Base-by-base conservation (phyloP, 2,329 filamentous ascomycete genomes). In the Pestalotiopsis fici region DNA sequence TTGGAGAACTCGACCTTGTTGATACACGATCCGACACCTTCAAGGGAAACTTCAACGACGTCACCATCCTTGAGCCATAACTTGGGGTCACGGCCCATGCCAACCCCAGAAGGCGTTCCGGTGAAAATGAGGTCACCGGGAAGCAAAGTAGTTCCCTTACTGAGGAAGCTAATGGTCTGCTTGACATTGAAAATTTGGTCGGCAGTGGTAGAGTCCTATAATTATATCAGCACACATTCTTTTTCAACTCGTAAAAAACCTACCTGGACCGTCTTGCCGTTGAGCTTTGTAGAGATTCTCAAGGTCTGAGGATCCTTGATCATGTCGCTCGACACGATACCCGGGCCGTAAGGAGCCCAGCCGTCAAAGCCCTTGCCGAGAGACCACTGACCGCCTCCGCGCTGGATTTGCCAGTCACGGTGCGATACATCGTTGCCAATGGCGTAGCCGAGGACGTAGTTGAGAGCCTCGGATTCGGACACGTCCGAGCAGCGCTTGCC, bases 371-470 rank as follows among this genome's bases (percentile, higher is more conserved):
- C 89, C 78, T 94, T 94, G 47, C 91, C 91, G 15, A 92, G 80
- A 0, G 85, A 86, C 90, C 91, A 93, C 79, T 93, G 91, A 1
- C 90, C 86, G 18, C 89, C 89, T 18, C 90, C 90, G 54, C 83
- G 85, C 77, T 89, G 86, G 68, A 92, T 78, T 79, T 93, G 91
- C 90, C 91, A 94, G 71, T 93, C 91, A 54, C 92, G 88, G 79
- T 93, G 91, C 12, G 90, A 93, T n/a, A 95, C 87, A 76, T 95
- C 93, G 78, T 95, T 93, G 65, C 92, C 91, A 39, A 93, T 86
- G 2, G 89, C 85, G 75, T 94, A 95, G 4, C 93, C 93, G 2
- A 94, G 82, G 2, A 95, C 90, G 73, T 93, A 90, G 64, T 90
- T 82, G n/a, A 94, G 81, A 0, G 92, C 92, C 25, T 87, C 78